These are phyloP conservation scores for Mycosarcoma mackinlayi DNA, from an alignment of 1,284 basidiomycete genomes.

Conservation along the genomic window DNA sequence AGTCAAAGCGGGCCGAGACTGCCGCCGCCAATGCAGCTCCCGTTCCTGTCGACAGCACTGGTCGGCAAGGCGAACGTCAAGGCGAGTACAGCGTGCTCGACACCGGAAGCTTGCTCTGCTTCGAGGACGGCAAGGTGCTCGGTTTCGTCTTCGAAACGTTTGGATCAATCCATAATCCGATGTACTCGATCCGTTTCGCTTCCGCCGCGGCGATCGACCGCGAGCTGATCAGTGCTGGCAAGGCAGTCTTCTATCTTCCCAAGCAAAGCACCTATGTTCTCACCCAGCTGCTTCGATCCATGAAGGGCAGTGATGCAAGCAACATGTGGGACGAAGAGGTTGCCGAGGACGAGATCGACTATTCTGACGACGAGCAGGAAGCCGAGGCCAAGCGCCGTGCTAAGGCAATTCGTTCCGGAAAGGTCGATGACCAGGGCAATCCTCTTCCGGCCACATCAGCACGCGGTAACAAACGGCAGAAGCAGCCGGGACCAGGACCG, in stretches of 20 bases:
- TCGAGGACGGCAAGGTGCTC: conserved; percentile 82
- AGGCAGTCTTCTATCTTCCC: conserved; percentile 79
- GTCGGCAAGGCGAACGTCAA: conserved; percentile 43
- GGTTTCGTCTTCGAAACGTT: conserved; percentile 91
- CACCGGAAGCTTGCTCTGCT: conserved; percentile 84
- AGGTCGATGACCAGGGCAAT: conserved; percentile 33
- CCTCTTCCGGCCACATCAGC: conserved; percentile 13
- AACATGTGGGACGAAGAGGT: conserved; percentile 90
- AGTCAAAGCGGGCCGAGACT: conserved; percentile 7
- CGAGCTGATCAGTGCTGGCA: conserved; percentile 21
- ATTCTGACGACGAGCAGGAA: conserved; percentile 89
- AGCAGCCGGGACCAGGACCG: conserved; percentile 14
- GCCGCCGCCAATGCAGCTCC: conserved; percentile 1
- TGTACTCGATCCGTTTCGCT: conserved; percentile 78
- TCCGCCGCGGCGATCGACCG: conserved; percentile 64
- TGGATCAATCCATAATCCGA: conserved; percentile 83
- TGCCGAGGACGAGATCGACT: conserved; percentile 84
- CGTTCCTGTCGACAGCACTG: conserved; percentile 46
- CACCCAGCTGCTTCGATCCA: conserved; percentile 74
- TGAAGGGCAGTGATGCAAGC: conserved; percentile 88
- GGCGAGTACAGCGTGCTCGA: conserved; percentile 78
- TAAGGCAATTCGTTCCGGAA: conserved; percentile 59
- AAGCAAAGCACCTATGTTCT: conserved; percentile 81
- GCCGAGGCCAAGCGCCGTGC: conserved; percentile 73
- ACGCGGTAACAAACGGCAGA: conserved; percentile 40